Percentiles rank a stretch among this genome's conserved stretches.
phyloP scores from a whole-genome alignment of 805 yeast genomes.

The Saccharomycopsis lassenensis region DNA sequence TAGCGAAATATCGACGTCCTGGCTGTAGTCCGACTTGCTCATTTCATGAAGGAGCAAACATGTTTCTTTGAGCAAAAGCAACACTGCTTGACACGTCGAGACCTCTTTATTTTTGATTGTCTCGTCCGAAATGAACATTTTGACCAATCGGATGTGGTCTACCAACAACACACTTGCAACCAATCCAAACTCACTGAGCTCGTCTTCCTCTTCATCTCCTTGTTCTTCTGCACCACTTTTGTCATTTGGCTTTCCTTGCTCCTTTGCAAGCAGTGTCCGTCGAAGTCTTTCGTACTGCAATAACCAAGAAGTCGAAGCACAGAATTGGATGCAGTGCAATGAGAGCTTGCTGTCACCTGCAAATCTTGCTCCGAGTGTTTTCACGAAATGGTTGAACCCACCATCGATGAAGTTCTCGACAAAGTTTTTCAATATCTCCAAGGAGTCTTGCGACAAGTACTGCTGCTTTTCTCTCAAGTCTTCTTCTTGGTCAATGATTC shows the following conservation, averaged over 20 bases:
- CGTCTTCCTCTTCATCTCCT: constrained; percentile 19
- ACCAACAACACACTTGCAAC: constrained; percentile 51
- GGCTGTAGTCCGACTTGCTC: constrained; percentile 30
- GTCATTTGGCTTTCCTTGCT: constrained; percentile 17
- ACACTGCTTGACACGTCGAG: constrained; percentile 57
- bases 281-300: constrained; percentile 47
- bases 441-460: constrained; percentile 26
- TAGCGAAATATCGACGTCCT: constrained; percentile 41
- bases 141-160: constrained; percentile 28
- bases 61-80: constrained; percentile 56
- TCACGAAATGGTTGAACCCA: constrained; percentile 59
- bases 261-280: constrained; percentile 15
- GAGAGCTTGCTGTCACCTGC: constrained; percentile 18
- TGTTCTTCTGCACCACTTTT: constrained; percentile 16
- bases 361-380: constrained; percentile 32
- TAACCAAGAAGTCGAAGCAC: constrained; percentile 50
- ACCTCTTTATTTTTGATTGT: constrained; percentile 35
- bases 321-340: constrained; percentile 19
- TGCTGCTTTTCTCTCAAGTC: constrained; percentile 19
- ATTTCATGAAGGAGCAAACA: constrained; percentile 35
- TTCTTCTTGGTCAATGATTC: constrained; percentile 12
- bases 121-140: constrained; percentile 22
- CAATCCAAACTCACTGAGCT: constrained; percentile 31
- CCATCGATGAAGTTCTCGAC: constrained; percentile 56
- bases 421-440: constrained; percentile 31